Evolutionary conservation across 495 filamentous ascomycete species (phyloP), one percentile per base, ranked within the genome.

Genomic region (Rhypophila decipiens): DNA sequence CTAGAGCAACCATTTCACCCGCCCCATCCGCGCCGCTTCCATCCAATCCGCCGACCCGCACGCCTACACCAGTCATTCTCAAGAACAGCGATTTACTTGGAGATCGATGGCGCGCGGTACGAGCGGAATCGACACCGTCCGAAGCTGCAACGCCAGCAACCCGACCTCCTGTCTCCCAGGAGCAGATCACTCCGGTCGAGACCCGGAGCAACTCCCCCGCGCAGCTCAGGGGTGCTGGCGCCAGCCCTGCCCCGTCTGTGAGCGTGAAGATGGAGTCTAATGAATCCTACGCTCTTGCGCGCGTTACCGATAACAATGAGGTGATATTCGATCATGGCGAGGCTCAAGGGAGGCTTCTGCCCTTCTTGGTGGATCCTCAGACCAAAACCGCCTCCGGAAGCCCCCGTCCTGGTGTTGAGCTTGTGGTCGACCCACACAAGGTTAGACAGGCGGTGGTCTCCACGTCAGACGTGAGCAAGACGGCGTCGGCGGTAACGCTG

Each of bases 341-440:
- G 9, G 2, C 8, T 22, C 33, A 43, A 10, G 41, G 43, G 5
- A 11, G 31, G 13, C 27, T 45, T 4, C 37, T 58, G 10, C 50
- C 49, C n/a, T 42, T 64, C 12, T 37, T 39, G 19, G 50, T 55
- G 1, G 53, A 57, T 29, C 29, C 41, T 13, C 37, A 39, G 33
- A 49, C 34, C 2, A 49, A 36, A 5, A 53, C 42, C 11, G 44
- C 49, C 1, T 31, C 22, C 4, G 44, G 51, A 4, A 45, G 27
- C 2, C 33, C 44, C 2, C 43, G 29, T 11, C 5, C 39, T 8
- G n/a, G 24, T 17, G n/a, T 29, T 10, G 2, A 24, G 22, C n/a
- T 60, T 17, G 46, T 52, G 8, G 44, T 64, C 17, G 56, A 59
- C n/a, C 53, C 63, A 2, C 47, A 48, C 22, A 44, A 51, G 35